These are phyloP conservation scores for Saksenaea vasiformis DNA, from an alignment of 371 early-diverging fungal species.

Conservation along the genomic window DNA sequence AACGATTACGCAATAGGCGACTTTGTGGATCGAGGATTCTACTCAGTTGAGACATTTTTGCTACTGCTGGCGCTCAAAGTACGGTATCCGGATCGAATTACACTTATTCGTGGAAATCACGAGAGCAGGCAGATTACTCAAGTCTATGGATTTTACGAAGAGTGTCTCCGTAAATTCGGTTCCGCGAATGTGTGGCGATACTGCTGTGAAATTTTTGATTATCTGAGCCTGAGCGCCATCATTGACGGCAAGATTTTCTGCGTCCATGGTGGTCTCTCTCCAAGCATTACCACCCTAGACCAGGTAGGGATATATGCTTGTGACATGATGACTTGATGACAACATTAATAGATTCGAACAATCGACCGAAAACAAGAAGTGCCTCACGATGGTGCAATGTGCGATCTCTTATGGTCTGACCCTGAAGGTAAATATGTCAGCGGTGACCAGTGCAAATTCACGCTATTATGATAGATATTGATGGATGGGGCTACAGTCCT, in stretches of 20 bases:
- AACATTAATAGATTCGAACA: conserved; percentile 72
- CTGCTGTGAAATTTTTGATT: conserved; percentile 99
- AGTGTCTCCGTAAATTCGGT: conserved; percentile 98
- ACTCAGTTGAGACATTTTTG: conserved; percentile 98
- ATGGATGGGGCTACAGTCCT: conserved; percentile 97
- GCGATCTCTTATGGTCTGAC: conserved; percentile 99
- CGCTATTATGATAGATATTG: conserved; percentile 57
- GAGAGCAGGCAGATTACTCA: conserved; percentile 98
- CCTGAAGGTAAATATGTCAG: conserved; percentile 77
- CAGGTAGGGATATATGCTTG: conserved; percentile 58
- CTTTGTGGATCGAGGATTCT: conserved; percentile 99
- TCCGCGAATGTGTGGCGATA: conserved; percentile 96
- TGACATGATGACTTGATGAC: background rate
- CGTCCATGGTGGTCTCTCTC: conserved; percentile 98
- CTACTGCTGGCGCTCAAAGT: conserved; percentile 97
- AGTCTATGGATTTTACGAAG: conserved; percentile 99
- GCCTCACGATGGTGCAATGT: conserved; percentile 99
- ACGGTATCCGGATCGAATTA: conserved; percentile 94
- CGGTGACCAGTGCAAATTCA: background rate
- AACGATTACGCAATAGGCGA: conserved; percentile 71
- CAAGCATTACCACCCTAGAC: conserved; percentile 91
- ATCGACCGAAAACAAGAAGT: conserved; percentile 99
- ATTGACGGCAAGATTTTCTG: conserved; percentile 95
- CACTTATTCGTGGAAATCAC: conserved; percentile 98
- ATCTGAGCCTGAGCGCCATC: conserved; percentile 92